Evolutionary conservation across 257 asterid genomes (phyloP).

Genomic region (Solanum sitiens): DNA sequence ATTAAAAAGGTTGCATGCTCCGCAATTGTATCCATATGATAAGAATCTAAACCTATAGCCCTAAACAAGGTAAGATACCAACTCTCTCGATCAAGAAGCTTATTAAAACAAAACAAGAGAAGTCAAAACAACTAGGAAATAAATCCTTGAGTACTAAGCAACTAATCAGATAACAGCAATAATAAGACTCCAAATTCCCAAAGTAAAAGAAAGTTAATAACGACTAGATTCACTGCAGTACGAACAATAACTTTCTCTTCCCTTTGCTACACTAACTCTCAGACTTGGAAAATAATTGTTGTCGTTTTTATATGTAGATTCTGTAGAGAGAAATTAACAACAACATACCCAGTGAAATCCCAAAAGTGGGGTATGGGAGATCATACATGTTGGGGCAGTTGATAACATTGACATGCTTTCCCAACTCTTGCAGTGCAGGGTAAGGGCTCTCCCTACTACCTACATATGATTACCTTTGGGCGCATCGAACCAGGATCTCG

Average conservation of each 20-base stretch:
- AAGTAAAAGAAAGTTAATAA: not conserved
- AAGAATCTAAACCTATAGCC: not conserved
- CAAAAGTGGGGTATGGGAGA: not conserved
- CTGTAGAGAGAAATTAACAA: no score
- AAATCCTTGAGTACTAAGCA: not conserved
- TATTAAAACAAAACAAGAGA: not conserved
- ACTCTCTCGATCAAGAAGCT: not conserved
- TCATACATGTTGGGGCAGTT: not conserved
- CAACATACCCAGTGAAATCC: no score
- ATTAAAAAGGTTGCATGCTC: not conserved
- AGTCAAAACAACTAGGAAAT: not conserved
- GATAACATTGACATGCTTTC: not conserved
- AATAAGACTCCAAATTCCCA: not conserved
- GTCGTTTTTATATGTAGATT: not conserved
- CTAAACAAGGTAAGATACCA: no score
- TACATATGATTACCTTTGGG: not conserved
- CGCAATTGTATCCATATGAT: not conserved
- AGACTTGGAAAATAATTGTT: not conserved
- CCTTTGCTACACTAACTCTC: not conserved
- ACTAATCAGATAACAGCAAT: not conserved
- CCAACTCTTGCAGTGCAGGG: not conserved
- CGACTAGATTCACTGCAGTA: not conserved
- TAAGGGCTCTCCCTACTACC: not conserved
- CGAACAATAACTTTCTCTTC: not conserved
- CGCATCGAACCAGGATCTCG: not conserved